These are phyloP conservation scores for Globisporangium abappressorium DNA, from an alignment of 352 stramenopile species.

Conservation along the genomic window DNA sequence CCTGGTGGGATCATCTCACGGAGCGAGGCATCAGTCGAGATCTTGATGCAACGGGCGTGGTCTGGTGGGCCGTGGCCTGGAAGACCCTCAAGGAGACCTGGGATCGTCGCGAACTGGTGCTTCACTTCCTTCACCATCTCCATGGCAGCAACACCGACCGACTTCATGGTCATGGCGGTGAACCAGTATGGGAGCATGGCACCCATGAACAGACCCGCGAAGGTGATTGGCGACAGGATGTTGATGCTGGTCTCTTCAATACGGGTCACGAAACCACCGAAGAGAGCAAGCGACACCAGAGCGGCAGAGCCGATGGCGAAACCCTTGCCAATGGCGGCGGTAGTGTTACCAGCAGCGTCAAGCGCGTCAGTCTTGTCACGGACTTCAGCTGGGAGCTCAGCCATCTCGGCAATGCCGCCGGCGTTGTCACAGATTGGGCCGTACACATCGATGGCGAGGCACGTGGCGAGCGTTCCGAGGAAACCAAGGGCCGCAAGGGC, in stretches of 20 bases:
- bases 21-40: constrained; percentile 98
- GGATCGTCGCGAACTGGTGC: constrained; percentile 98
- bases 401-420: constrained; percentile 99
- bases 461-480: constrained; percentile 97
- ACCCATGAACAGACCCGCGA: constrained; percentile 98
- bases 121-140: constrained; percentile 99
- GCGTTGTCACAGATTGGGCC: constrained; percentile 99
- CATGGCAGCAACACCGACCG: constrained; percentile 96
- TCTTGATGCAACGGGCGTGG: constrained; percentile 96
- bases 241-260: constrained; percentile 95
- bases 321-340: constrained; percentile 98
- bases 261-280: constrained; percentile 97
- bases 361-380: constrained; percentile 99
- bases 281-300: constrained; percentile 98
- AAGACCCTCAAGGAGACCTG: constrained; percentile 95
- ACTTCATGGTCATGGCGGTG: constrained; percentile 99
- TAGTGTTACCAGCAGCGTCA: constrained; percentile 99
- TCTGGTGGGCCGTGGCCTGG: constrained; percentile 82
- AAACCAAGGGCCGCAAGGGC: constrained; percentile 97
- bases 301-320: constrained; percentile 99
- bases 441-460: constrained; percentile 99
- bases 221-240: constrained; percentile 97
- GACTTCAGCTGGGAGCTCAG: constrained; percentile 94
- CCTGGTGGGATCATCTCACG: constrained; percentile 99
- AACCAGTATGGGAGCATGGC: constrained; percentile 99